Evolutionary conservation across 2,329 filamentous ascomycete species (phyloP), one percentile per base, ranked within the genome.

Genomic region (Monosporascus sp.): DNA sequence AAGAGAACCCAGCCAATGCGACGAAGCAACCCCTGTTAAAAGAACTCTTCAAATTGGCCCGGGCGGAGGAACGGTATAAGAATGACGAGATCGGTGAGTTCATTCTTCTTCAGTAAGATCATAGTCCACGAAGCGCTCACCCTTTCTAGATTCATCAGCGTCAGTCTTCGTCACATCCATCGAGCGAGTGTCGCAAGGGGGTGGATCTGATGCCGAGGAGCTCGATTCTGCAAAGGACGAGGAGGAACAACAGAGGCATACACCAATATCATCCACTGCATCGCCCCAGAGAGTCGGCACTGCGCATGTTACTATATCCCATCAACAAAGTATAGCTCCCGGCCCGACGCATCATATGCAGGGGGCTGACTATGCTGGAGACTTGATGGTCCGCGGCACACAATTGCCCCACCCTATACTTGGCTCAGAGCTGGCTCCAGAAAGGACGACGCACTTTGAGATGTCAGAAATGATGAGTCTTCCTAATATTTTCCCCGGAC

Each of bases 21-120:
- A 72, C 72, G 56, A 86, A 85, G 70, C 76, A 73, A 52, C 72
- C 74, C 0, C 82, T 75, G 47, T 62, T 87, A 8, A 78, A 75
- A 50, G 82, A 86, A 60, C 79, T 86, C 8, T 86, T 87, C 70
- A 80, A 77, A 55, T 75, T 87, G 31, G 83, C 83, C 1, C 75
- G 69, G 52, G 67, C 72, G 31, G 79, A 87, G 57, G 81, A 85
- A 62, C 71, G 77, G 5, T 84, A 69, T 60, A 78, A 71, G 57
- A 75, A 78, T 44, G 77, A 75, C 25, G 80, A 83, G 60, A 79
- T 85, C 49, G 82, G 83, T 85, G 66, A 58, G 75, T 60, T 17
- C 7, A 20, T 27, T 15, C 22, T 55, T 20, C 15, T 46, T 48
- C 37, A 45, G 20, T 2, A 25, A 49, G 8, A 37, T 11, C n/a